Conservation (phyloP, 768 basidiomycete genomes). For the Boletus rubropictus region DNA sequence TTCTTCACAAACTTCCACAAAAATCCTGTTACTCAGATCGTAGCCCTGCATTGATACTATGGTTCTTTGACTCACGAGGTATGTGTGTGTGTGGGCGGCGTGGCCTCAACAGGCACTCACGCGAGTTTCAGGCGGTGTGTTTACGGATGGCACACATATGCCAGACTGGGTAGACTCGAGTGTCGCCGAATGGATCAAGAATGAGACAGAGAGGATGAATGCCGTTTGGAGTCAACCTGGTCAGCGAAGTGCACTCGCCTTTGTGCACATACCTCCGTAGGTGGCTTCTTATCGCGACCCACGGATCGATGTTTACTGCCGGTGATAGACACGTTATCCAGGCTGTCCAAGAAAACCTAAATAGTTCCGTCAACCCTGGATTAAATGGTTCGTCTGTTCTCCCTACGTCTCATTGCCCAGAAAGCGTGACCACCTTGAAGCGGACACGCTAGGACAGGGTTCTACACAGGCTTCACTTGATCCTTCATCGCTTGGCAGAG, state of each 20-base stretch:
- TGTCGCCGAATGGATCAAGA: slow-evolving; percentile 56
- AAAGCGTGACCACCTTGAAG: slow-evolving; percentile 28
- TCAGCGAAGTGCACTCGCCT: slow-evolving; percentile 53
- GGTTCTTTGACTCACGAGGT: slow-evolving; percentile 78
- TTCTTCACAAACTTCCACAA: not conserved
- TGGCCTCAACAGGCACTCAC: slow-evolving; percentile 1
- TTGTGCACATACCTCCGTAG: slow-evolving; percentile 73
- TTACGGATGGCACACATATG: slow-evolving; percentile 39
- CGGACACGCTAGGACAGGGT: slow-evolving; percentile 46
- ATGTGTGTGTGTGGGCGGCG: not conserved
- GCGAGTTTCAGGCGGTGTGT: slow-evolving; percentile 41
- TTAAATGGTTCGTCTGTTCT: slow-evolving; percentile 32
- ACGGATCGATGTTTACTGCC: not conserved
- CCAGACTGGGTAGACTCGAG: slow-evolving; percentile 66
- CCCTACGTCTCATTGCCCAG: not conserved
- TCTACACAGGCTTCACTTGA: slow-evolving; percentile 54
- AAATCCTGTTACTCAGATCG: slow-evolving; percentile 21
- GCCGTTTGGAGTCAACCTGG: slow-evolving; percentile 51
- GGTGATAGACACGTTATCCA: slow-evolving; percentile 25
- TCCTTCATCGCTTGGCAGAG: slow-evolving; percentile 37
- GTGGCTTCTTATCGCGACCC: slow-evolving; percentile 18
- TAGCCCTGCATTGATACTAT: slow-evolving; percentile 52
- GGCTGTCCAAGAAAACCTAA: slow-evolving; percentile 30
- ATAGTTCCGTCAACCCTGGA: slow-evolving; percentile 38
- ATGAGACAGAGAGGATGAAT: slow-evolving; percentile 51